phyloP scores from a whole-genome alignment of 768 basidiomycete genomes.

The Scleroderma bovista region DNA sequence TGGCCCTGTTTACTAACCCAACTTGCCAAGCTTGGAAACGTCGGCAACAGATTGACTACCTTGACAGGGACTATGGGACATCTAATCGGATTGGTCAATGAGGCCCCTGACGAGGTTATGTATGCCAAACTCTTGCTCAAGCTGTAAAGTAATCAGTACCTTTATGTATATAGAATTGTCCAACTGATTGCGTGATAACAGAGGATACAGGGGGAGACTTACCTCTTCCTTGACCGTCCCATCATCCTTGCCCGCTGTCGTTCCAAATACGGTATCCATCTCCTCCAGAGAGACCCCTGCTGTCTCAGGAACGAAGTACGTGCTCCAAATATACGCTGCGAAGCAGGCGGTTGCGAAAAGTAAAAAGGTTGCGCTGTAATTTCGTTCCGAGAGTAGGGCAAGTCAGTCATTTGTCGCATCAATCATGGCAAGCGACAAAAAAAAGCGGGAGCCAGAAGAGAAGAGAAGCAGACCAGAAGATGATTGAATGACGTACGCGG shows the following conservation, averaged over 20 bases:
- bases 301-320: constrained; percentile 67
- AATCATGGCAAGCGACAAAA: not conserved
- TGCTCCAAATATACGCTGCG: constrained; percentile 66
- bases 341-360: constrained; percentile 62
- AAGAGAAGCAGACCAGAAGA: not conserved
- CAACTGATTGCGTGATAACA: not conserved
- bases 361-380: constrained; percentile 59
- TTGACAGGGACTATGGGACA: not conserved
- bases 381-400: not conserved
- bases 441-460: not conserved
- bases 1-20: too few relatives aligned
- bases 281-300: constrained; percentile 73
- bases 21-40: not conserved
- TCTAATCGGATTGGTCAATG: not conserved
- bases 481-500: constrained; percentile 38
- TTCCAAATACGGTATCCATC: constrained; percentile 63
- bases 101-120: constrained; percentile 18
- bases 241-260: constrained; percentile 55
- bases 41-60: not conserved
- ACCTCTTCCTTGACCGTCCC: constrained; percentile 48
- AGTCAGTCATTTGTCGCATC: too few relatives aligned
- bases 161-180: not conserved
- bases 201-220: constrained; percentile 2
- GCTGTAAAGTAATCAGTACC: constrained; percentile 30
- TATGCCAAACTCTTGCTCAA: constrained; percentile 53